phyloP scores from a whole-genome alignment of 768 basidiomycete species.

The Infundibulicybe gibba region DNA sequence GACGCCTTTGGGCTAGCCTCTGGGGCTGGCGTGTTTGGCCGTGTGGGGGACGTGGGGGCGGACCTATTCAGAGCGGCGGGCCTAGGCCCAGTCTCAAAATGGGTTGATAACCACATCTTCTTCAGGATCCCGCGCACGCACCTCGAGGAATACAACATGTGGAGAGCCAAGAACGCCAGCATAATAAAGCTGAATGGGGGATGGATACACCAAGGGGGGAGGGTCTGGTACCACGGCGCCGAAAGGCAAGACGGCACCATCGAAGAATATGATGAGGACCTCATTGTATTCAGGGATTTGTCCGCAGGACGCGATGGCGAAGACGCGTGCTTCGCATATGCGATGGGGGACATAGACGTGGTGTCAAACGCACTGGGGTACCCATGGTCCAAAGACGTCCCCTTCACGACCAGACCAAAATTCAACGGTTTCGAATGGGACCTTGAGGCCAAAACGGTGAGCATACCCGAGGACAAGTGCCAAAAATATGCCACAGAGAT shows the following conservation, averaged over 20 bases:
- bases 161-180: neutral
- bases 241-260: slow-evolving; percentile 7
- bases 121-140: slow-evolving; percentile 12
- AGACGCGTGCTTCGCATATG: too few species aligned
- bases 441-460: too few species aligned
- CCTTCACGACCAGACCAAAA: too few species aligned
- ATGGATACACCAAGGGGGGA: slow-evolving; percentile 3
- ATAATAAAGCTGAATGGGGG: slow-evolving; percentile 4
- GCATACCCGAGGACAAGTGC: too few species aligned
- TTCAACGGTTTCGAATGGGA: too few species aligned
- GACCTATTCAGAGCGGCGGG: slow-evolving; percentile 15
- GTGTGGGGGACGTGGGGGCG: slow-evolving; percentile 5
- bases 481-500: too few species aligned
- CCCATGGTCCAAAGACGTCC: slow-evolving; percentile 28
- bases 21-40: slow-evolving; percentile 12
- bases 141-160: slow-evolving; percentile 18
- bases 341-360: too few species aligned
- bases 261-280: slow-evolving; percentile 28
- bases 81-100: slow-evolving; percentile 15
- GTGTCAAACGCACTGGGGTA: slow-evolving; percentile 28
- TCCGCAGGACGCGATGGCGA: neutral
- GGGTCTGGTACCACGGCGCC: slow-evolving; percentile 16
- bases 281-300: slow-evolving; percentile 14
- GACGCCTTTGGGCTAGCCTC: slow-evolving; percentile 12
- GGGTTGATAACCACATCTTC: slow-evolving; percentile 23